phyloP scores from a whole-genome alignment of 2,329 filamentous ascomycete genomes.

The Aspergillus uvarum region DNA sequence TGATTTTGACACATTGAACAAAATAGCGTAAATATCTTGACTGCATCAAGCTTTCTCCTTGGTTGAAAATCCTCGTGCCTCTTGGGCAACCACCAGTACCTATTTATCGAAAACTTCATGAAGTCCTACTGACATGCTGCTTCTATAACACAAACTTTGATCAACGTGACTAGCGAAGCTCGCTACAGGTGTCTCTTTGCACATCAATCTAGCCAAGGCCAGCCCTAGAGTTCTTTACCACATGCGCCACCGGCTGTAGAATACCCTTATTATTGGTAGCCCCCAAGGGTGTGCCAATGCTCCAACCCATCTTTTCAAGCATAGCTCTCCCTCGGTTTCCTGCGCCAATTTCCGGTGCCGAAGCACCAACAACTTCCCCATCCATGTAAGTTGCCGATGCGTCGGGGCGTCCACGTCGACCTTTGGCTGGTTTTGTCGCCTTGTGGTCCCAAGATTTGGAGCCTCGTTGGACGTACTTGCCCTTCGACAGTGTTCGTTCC shows the following conservation, averaged over 20 bases:
- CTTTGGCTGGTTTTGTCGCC: slow-evolving; percentile 21
- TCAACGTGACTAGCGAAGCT: neutral
- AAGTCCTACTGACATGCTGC: neutral
- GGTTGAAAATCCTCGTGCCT: neutral
- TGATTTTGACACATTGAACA: neutral
- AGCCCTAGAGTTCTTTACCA: slow-evolving; percentile 82
- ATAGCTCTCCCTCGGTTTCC: slow-evolving; percentile 83
- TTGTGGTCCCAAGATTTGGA: slow-evolving; percentile 27
- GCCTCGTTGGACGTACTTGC: slow-evolving; percentile 29
- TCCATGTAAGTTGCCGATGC: slow-evolving; percentile 66
- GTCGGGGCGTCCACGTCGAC: slow-evolving; percentile 39
- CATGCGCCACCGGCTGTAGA: slow-evolving; percentile 77
- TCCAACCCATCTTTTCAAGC: slow-evolving; percentile 98
- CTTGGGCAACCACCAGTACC: neutral
- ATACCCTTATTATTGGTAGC: slow-evolving; percentile 83
- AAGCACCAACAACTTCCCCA: slow-evolving; percentile 83
- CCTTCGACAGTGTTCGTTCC: slow-evolving; percentile 40
- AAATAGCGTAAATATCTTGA: neutral
- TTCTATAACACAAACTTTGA: neutral
- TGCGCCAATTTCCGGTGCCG: slow-evolving; percentile 76
- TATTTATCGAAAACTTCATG: neutral
- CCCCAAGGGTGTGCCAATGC: slow-evolving; percentile 78
- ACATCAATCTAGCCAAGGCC: slow-evolving; percentile 62
- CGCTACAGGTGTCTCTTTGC: neutral
- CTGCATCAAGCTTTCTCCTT: neutral